Base-by-base conservation (phyloP, 2,329 filamentous ascomycete species). In the Fragosphaeria purpurea region DNA sequence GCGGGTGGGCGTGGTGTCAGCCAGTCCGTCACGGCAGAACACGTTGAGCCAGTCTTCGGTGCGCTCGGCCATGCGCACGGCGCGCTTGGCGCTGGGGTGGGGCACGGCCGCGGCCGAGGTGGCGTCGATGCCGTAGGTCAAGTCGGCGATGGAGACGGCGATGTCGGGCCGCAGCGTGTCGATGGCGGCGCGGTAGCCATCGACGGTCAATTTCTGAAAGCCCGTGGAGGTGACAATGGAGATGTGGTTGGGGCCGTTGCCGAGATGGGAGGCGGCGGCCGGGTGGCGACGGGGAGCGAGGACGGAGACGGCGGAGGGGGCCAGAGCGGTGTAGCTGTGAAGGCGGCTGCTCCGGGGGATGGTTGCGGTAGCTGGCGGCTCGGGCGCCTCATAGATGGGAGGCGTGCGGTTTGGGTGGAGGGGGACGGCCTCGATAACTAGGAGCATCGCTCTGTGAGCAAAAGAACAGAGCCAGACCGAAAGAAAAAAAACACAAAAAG, bases 151-250 rank as follows among this genome's bases (percentile, higher is more conserved):
- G 0, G 82, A 82, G 31, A 97, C 75, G 38, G 84, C 79, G 49
- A 97, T 83, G 62, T 98, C 91, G 1, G 91, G 88, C 47, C 75
- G 73, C 38, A 95, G 68, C n/a, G 70, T 74, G 52, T 76, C 67
- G 35, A 85, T 72, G 13, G 82, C 81, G 6, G 79, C 70, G 37
- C 76, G 71, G 67, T 93, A 97, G 49, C 86, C 79, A 6, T 79
- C 72, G 0, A 81, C 79, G 35, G 78, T 76, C 37, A 97, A 70
- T 51, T 78, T 74, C 54, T 80, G 78, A 67, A 94, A 95, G 34
- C 93, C 93, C 1, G 88, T 87, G 0, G 89, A 91, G 2, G 93
- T 95, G 62, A 86, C 82, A 45, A 97, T 76, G 13, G 85, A 82
- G 41, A 97, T 74, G 44, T 82, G 77, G 40, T 77, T 78, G 55